Evolutionary conservation across 306 rosid genomes (phyloP), one percentile per base, ranked within the genome.

Genomic region (Senna siamea): DNA sequence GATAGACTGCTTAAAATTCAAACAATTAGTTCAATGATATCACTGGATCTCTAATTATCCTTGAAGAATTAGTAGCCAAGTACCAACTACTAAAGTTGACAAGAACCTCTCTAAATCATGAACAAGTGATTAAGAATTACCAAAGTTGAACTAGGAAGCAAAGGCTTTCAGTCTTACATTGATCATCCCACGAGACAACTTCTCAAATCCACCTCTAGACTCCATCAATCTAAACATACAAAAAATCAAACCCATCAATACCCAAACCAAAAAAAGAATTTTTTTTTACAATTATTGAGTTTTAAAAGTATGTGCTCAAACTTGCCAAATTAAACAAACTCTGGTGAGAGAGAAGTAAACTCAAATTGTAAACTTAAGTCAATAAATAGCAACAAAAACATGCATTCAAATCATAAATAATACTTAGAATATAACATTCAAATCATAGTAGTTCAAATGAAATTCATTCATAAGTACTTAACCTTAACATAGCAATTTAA

Each of bases 151-250:
- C 34, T 18, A 5, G 18, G 66, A 12, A 20, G 9, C 9, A 40
- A 59, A n/a, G 26, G 18, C 11, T 7, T 59, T 59, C 23, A 9
- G 38, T 32, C 81, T 81, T 76, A 81, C 85, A 7, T 77, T 3
- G 44, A 65, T n/a, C 66, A 76, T 15, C 15, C 13, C 35, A 41
- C 7, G 56, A 76, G 44, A 58, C 47, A 81, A 50, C 68, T 50
- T 66, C 61, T 6, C 76, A 76, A 70, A 13, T 72, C 17, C 48
- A 32, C 58, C 19, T 40, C 59, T 66, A n/a, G 51, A 76, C 72
- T 48, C 75, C 85, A 81, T 66, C 61, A 76, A 70, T 77, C 82
- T 79, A 47, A 26, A 32, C 35, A 59, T 7, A 78, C 0, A 53
- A 55, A 64, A 52, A 26, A 59, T 22, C 1, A 48, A 69, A 69